Conservation (phyloP, 2,329 filamentous ascomycete genomes). For the Graphium sp. region DNA sequence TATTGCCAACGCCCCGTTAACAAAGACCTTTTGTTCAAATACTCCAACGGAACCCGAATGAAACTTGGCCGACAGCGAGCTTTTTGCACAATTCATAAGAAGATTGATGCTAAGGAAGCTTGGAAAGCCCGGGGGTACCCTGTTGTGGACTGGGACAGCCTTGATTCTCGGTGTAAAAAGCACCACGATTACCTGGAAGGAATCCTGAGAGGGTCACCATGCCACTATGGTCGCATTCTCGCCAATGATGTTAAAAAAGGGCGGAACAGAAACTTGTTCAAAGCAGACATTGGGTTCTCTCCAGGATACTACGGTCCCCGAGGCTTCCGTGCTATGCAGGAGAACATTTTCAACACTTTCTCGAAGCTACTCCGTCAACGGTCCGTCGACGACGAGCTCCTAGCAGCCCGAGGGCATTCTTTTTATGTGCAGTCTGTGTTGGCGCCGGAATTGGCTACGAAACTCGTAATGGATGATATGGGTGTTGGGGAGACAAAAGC, state of each 20-base stretch:
- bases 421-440: conserved; percentile 59
- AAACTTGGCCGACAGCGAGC: conserved; percentile 38
- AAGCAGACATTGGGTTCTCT: conserved; percentile 39
- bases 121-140: conserved; percentile 47
- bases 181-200: conserved; percentile 38
- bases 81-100: conserved; percentile 50
- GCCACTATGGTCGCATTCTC: conserved; percentile 43
- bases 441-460: conserved; percentile 51
- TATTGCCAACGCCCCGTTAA: conserved; percentile 49
- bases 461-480: conserved; percentile 41
- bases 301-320: conserved; percentile 75
- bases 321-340: conserved; percentile 56
- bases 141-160: conserved; percentile 46
- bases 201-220: conserved; percentile 42
- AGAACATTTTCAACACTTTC: conserved; percentile 46
- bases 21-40: conserved; percentile 31
- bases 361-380: conserved; percentile 41
- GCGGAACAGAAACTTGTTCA: conserved; percentile 40
- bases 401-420: conserved; percentile 49
- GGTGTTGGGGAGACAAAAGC: conserved; percentile 22
- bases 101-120: conserved; percentile 27
- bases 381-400: conserved; percentile 45
- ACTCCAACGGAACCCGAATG: conserved; percentile 28
- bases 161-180: conserved; percentile 39
- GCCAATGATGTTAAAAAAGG: conserved; percentile 37